Conservation (phyloP, 2,329 filamentous ascomycete genomes). For the Nakataea oryzae region DNA sequence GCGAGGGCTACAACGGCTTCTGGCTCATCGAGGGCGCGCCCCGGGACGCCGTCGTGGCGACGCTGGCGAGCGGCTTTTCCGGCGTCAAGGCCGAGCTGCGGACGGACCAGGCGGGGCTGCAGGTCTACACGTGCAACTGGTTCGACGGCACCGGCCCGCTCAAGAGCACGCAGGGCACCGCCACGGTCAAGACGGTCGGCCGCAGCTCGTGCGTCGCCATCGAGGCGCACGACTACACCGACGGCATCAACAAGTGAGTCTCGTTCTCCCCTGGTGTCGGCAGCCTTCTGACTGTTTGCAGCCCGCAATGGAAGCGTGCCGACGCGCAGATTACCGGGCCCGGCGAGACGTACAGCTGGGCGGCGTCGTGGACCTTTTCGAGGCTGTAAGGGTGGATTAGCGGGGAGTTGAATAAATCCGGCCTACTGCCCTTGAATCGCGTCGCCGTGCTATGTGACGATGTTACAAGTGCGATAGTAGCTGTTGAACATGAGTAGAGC, state of each 20-base stretch:
- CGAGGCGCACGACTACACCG: conserved; percentile 69
- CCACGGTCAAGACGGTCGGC: conserved; percentile 27
- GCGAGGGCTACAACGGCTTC: conserved; percentile 63
- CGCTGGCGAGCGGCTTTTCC: conserved; percentile 49
- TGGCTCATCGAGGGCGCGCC: conserved; percentile 33
- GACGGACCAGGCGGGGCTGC: conserved; percentile 60
- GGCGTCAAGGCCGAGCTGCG: conserved; percentile 61
- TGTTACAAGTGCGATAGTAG: no score
- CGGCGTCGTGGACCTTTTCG: conserved; percentile 34
- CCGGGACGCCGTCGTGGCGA: conserved; percentile 31
- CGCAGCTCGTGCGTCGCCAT: conserved; percentile 64
- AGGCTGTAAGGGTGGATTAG: not conserved
- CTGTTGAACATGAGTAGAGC: no score
- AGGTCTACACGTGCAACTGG: conserved; percentile 60
- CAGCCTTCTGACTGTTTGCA: conserved; percentile 7
- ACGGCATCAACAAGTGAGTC: conserved; percentile 61
- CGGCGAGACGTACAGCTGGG: conserved; percentile 28
- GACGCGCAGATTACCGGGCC: conserved; percentile 28
- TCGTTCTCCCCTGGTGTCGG: not conserved
- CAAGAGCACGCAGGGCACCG: conserved; percentile 47
- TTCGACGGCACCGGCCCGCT: conserved; percentile 37
- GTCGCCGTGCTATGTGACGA: no score
- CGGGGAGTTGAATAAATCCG: no score
- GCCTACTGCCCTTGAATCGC: no score
- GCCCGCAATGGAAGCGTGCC: conserved; percentile 32